Base-by-base conservation (phyloP, 805 yeast genomes). In the Spathaspora passalidarum region DNA sequence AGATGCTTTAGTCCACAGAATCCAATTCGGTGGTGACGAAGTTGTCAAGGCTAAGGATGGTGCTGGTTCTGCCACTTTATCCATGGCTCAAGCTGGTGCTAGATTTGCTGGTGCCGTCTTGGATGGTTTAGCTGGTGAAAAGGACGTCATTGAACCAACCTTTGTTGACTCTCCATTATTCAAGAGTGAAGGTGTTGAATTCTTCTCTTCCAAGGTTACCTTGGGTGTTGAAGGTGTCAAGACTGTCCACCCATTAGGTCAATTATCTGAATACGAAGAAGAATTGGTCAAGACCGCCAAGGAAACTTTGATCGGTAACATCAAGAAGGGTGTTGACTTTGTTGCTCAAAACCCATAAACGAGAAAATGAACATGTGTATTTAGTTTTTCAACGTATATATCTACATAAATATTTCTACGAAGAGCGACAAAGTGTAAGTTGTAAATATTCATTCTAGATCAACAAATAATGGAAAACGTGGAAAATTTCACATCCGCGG, bases 21-120 rank as follows among this genome's bases (percentile, higher is more conserved):
- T 90, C 68, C 97, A 90, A 76, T 90, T 86, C 63, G 96, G 96
- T 72, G 96, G 96, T 75, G 96, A 88, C 65, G 96, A 88, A 78
- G 96, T 88, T 56, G 96, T 88, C 59, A 78, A 87, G 74, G 96
- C 96, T 60, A 88, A 88, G 79, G 82, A 87, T 62, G 96, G 96
- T 69, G 89, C 91, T 56, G 96, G 96, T 59, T 87, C 96, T 26
- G 95, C 96, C 56, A 88, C 96, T 50, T 77, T 88, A 59, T 88
- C 96, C 52, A 88, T 88, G 96, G 96, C 96, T 49, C 87, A 82
- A 66, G 96, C 96, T 47, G 96, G 94, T 71, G 84, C 87, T 49
- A 79, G 82, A 68, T 82, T 86, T 64, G 80, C 86, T 49, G 73
- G 81, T 61, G 71, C 87, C 22, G 82, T 83, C 34, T 69, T 84